Base-by-base conservation (phyloP, 768 basidiomycete species). In the Mycena chlorophos region DNA sequence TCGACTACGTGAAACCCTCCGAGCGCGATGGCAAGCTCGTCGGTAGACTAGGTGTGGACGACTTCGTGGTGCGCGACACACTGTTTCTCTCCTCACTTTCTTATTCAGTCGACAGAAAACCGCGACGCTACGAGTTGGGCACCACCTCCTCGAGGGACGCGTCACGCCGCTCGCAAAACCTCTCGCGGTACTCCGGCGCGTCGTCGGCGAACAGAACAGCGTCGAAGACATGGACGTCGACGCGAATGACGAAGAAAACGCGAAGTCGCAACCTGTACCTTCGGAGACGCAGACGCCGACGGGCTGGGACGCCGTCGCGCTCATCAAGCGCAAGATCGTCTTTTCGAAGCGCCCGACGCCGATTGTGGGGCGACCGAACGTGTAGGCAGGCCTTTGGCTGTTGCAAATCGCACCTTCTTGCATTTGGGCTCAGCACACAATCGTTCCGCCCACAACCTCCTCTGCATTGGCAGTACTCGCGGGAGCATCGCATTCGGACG, bases 91-190 rank as follows among this genome's bases (percentile, higher is more conserved):
- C 47, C 23, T 42, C 43, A 42, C 19, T 19, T 54, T 31, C 37
- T 29, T 23, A 27, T 50, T 27, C 17, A 30, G 8, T 31, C 37
- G 5, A 52, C 60, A 92, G 91, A 86, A 82, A 59, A 90, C 87
- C 62, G 85, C 91, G 3, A 92, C 85, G 2, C 78, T 98, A 4
- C 70, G 78, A 51, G 89, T 98, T 56, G 94, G 94, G 13, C 87
- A 95, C 70, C 93, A 97, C 65, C 77, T 94, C 27, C 83, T 98
- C 4, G 95, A 98, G 66, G 94, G 94, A 51, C 91, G 89, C 67
- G 77, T 96, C 56, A 78, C 83, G 29, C 76, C 71, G 42, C 77
- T 98, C 5, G 73, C 87, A 2, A 95, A 91, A 66, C 93, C 94
- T 0, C 77, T 91, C 26, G 95, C 89, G 2, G 82, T 97, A 38